These are phyloP conservation scores for Globisporangium takayamanum DNA, from an alignment of 352 stramenopile species.

Conservation along the genomic window DNA sequence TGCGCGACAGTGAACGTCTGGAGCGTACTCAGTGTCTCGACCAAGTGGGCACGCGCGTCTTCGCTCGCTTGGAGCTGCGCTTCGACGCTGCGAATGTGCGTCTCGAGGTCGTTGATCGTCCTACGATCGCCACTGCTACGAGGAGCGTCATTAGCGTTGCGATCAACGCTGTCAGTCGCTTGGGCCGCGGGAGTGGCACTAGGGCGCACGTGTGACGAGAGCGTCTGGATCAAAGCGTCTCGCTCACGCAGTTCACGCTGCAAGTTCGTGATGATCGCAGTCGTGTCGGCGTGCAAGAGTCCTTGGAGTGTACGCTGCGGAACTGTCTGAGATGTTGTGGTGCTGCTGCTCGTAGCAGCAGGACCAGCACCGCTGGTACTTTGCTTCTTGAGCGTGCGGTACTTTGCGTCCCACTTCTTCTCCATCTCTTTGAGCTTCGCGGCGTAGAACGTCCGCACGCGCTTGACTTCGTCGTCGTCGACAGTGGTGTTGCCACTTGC, in stretches of 20 bases:
- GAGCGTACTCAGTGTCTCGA: slow-evolving; percentile 45
- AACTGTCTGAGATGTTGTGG: not conserved
- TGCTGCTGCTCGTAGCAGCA: not conserved
- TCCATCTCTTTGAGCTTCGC: slow-evolving; percentile 76
- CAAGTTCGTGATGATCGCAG: slow-evolving; percentile 33
- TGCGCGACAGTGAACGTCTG: slow-evolving; percentile 18
- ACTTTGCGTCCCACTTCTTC: slow-evolving; percentile 68
- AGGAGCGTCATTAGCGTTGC: not conserved
- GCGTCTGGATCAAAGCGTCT: slow-evolving; percentile 9
- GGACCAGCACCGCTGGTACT: slow-evolving; percentile 14
- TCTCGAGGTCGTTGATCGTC: not conserved
- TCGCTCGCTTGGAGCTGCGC: slow-evolving; percentile 62
- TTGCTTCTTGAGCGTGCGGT: slow-evolving; percentile 48
- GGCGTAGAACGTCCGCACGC: slow-evolving; percentile 63
- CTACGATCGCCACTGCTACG: too few relatives aligned
- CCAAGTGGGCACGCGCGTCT: slow-evolving; percentile 47
- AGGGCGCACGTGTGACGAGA: not conserved
- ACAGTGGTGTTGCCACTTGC: slow-evolving; percentile 11
- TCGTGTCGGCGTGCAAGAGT: slow-evolving; percentile 28
- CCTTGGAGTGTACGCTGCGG: slow-evolving; percentile 9
- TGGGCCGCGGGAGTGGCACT: not conserved
- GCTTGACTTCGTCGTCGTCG: slow-evolving; percentile 30
- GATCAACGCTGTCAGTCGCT: not conserved
- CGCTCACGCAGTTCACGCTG: slow-evolving; percentile 20
- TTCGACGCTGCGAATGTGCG: slow-evolving; percentile 28